Conservation (phyloP, 2,329 filamentous ascomycete species). For the Colletotrichum liaoningense region DNA sequence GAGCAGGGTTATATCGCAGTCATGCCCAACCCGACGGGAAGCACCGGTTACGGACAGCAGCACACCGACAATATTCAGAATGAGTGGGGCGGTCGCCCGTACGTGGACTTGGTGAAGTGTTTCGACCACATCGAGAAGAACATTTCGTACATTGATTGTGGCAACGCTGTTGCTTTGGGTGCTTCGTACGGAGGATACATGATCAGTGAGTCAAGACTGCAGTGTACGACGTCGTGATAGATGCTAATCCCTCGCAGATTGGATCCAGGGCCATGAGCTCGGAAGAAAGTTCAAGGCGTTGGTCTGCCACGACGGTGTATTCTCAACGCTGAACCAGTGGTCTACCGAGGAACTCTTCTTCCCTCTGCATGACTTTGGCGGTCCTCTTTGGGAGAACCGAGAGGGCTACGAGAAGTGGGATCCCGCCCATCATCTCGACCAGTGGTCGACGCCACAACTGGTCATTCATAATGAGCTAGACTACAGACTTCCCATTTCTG, state of each 20-base stretch:
- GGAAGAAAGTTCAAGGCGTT: constrained; percentile 89
- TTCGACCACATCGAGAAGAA: constrained; percentile 79
- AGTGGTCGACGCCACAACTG: constrained; percentile 90
- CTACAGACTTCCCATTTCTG: constrained; percentile 86
- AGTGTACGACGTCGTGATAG: not conserved
- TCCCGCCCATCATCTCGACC: constrained; percentile 68
- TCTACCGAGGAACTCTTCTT: constrained; percentile 78
- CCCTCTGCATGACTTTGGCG: constrained; percentile 74
- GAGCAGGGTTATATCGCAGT: constrained; percentile 90
- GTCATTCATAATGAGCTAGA: constrained; percentile 90
- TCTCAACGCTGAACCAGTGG: constrained; percentile 76
- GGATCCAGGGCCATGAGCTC: constrained; percentile 89
- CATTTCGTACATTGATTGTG: constrained; percentile 75
- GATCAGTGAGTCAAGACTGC: constrained; percentile 65
- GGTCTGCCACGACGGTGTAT: constrained; percentile 89
- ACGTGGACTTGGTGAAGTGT: constrained; percentile 82
- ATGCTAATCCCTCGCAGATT: constrained; percentile 63
- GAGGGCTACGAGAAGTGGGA: constrained; percentile 77
- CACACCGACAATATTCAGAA: constrained; percentile 81
- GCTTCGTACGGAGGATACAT: constrained; percentile 82
- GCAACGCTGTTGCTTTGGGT: constrained; percentile 77
- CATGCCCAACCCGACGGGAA: constrained; percentile 85
- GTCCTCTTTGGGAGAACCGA: constrained; percentile 70
- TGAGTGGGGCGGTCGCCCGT: constrained; percentile 88
- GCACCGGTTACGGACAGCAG: constrained; percentile 83